Conservation (phyloP, 176 grass and related monocot species). For the Carex scoparia region DNA sequence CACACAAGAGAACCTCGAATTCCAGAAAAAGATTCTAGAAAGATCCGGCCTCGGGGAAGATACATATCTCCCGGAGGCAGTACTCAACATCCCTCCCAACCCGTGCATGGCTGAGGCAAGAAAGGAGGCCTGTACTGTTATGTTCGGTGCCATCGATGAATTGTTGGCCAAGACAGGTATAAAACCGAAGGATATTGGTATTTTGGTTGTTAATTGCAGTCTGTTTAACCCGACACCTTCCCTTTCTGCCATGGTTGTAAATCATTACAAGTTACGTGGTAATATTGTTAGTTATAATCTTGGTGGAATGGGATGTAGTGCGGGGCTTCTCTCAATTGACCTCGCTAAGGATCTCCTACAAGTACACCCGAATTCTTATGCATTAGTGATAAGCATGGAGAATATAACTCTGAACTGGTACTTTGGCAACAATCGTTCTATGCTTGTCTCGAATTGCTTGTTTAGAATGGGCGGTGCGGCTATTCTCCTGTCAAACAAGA, state of each 20-base stretch:
- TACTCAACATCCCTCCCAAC: conserved; percentile 51
- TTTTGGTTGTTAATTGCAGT: conserved; percentile 83
- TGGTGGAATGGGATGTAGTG: conserved; percentile 88
- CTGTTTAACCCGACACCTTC: conserved; percentile 93
- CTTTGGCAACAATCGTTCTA: conserved; percentile 78
- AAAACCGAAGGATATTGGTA: conserved; percentile 63
- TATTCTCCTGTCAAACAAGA: conserved; percentile 69
- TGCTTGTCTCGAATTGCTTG: conserved; percentile 86
- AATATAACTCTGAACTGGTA: conserved; percentile 97
- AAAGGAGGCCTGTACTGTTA: conserved; percentile 54
- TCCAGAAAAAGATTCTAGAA: conserved; percentile 89
- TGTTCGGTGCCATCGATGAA: conserved; percentile 75
- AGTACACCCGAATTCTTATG: conserved; percentile 64
- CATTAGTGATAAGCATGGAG: conserved; percentile 83
- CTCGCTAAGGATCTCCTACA: conserved; percentile 83
- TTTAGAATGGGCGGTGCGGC: conserved; percentile 87
- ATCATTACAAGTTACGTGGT: conserved; percentile 82
- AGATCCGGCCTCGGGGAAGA: conserved; percentile 61
- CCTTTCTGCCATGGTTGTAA: conserved; percentile 79
- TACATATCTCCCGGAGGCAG: conserved; percentile 61
- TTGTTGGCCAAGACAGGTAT: conserved; percentile 65
- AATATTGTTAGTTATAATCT: conserved; percentile 81
- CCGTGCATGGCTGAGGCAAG: conserved; percentile 60
- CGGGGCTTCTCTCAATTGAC: conserved; percentile 57
- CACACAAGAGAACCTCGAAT: conserved; percentile 53